Base-by-base conservation (phyloP, 257 asterid genomes). In the Striga asiatica region DNA sequence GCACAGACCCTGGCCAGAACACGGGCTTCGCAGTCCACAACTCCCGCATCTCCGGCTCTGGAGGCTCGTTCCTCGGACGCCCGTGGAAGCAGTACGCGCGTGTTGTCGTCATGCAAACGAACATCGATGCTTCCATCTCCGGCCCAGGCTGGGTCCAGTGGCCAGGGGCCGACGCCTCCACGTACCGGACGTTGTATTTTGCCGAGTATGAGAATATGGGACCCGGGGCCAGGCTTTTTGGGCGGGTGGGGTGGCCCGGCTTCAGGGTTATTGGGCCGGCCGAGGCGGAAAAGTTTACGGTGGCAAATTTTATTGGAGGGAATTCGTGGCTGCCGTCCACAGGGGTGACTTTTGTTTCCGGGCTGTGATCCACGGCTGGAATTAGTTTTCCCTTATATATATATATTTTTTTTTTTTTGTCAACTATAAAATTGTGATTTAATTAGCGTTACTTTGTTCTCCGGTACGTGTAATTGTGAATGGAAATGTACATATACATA, bases 201-300 rank as follows among this genome's bases (percentile, higher is more conserved):
- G 86, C 78, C 0, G 86, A 79, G 71, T 73, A 76, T 66, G 56
- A 21, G 67, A 79, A 79, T 58, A 76, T 72, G 0, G 86, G 86
- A 0, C 63, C 77, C 0, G 81, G 86, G 0, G 76, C 86, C 0
- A 65, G 12, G 0, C 68, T 76, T 17, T 27, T 58, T 16, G 59
- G 47, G 3, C 68, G 86, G 77, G 86, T 79, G 23, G 66, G 32
- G 0, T 79, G 82, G 86, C 21, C 51, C 14, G 84, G 84, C 11
- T 71, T 74, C 10, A 58, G 75, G 56, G 78, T 76, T 8, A 50
- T 76, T 10, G 71, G 72, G 5, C 62, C 73, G 5, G 10, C 76
- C 1, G 61, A 74, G 67, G 83, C 77, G 21, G 69, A 55, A 54
- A 65, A 72, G 0, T 79, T 79, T 19, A 74, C 83, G 34, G 75